Evolutionary conservation across 768 basidiomycete genomes (phyloP).

Genomic region (Lactarius deliciosus): DNA sequence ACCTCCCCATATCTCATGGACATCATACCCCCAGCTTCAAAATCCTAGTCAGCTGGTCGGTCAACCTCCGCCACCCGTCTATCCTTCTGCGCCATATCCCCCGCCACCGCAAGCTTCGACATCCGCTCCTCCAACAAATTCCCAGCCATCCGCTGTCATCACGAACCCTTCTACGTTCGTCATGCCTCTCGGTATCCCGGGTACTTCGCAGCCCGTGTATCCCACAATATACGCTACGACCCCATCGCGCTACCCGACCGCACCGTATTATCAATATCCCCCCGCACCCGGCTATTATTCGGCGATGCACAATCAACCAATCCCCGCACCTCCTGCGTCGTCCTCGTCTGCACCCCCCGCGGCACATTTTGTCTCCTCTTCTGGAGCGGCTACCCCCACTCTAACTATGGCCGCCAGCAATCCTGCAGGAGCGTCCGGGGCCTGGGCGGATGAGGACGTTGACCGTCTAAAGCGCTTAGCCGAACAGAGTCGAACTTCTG

Average conservation of each 20-base stretch:
- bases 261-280: slow-evolving; percentile 64
- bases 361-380: slow-evolving; percentile 25
- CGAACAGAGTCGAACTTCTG: slow-evolving; percentile 57
- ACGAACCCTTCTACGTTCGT: slow-evolving; percentile 74
- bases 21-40: slow-evolving; percentile 50
- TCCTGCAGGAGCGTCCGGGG: slow-evolving; percentile 55
- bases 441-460: slow-evolving; percentile 79
- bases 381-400: slow-evolving; percentile 24
- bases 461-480: slow-evolving; percentile 66
- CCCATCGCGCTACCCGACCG: slow-evolving; percentile 52
- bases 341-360: slow-evolving; percentile 35
- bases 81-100: slow-evolving; percentile 38
- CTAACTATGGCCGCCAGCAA: slow-evolving; percentile 27
- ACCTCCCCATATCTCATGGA: slow-evolving; percentile 14
- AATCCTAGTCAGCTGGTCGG: slow-evolving; percentile 71
- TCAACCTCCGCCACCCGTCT: slow-evolving; percentile 62
- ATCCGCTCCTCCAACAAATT: slow-evolving; percentile 35
- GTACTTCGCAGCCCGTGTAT: slow-evolving; percentile 46
- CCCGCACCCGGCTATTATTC: slow-evolving; percentile 36
- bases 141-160: slow-evolving; percentile 51
- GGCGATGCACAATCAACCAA: slow-evolving; percentile 23
- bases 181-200: slow-evolving; percentile 53
- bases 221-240: slow-evolving; percentile 38
- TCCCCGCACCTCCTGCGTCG: slow-evolving; percentile 25
- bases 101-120: slow-evolving; percentile 35